A percentile compares a stretch with the other conserved stretches of the same genome.
These are phyloP conservation scores for Fusarium musae DNA, from an alignment of 2,329 filamentous ascomycete genomes.

Conservation along the genomic window DNA sequence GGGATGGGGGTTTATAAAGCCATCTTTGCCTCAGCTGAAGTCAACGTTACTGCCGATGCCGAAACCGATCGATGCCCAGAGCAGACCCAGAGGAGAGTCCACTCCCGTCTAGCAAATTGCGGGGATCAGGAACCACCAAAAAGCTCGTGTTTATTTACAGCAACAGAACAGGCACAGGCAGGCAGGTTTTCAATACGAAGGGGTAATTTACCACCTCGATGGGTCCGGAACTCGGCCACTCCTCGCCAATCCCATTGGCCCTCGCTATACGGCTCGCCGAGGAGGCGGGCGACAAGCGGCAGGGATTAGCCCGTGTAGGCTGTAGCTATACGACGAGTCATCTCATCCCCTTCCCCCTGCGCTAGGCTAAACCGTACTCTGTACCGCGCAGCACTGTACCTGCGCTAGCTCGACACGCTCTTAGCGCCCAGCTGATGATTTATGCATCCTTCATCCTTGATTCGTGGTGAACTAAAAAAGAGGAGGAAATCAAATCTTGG, in stretches of 20 bases:
- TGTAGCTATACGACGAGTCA: neutral
- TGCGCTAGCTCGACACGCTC: neutral
- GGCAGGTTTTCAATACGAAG: constrained; percentile 22
- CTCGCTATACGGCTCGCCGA: neutral
- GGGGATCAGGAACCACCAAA: constrained; percentile 5
- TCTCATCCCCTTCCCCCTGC: neutral
- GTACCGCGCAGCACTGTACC: neutral
- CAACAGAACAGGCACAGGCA: constrained; percentile 15
- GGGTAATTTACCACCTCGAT: constrained; percentile 10
- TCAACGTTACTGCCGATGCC: neutral
- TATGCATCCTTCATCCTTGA: neutral
- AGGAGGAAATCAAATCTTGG: neutral
- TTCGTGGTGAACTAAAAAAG: neutral
- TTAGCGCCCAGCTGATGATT: neutral
- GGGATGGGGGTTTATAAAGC: constrained; percentile 4
- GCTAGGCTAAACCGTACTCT: neutral
- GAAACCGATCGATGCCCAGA: constrained; percentile 11
- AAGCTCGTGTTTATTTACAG: constrained; percentile 28
- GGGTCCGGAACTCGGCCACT: constrained; percentile 14
- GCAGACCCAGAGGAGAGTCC: neutral
- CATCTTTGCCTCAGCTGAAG: neutral
- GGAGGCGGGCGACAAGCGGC: neutral
- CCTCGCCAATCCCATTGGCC: neutral
- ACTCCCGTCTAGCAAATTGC: neutral
- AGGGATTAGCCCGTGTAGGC: neutral